Evolutionary conservation across 1,284 basidiomycete species (phyloP).

Genomic region (Pisolithus thermaeus): DNA sequence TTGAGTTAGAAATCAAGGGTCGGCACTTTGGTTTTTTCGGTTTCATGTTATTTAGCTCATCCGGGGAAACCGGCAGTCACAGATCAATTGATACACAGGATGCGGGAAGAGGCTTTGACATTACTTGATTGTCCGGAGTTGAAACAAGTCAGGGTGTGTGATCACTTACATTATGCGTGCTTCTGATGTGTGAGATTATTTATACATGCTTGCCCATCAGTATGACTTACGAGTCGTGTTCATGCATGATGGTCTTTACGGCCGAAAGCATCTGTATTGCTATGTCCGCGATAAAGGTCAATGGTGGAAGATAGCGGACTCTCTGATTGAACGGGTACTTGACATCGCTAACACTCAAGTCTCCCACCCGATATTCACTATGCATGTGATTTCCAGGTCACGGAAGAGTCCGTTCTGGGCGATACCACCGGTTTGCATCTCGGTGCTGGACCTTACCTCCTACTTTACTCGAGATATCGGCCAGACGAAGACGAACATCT

Average conservation of each 20-base stretch:
- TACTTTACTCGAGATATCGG: slow-evolving; percentile 59
- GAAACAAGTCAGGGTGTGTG: slow-evolving; percentile 49
- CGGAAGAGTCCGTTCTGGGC: slow-evolving; percentile 59
- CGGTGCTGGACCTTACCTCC: slow-evolving; percentile 65
- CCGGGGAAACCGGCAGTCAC: slow-evolving; percentile 36
- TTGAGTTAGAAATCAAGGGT: slow-evolving; percentile 55
- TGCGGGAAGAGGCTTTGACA: slow-evolving; percentile 38
- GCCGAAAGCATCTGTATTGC: slow-evolving; percentile 67
- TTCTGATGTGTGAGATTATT: not conserved
- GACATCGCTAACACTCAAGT: not conserved
- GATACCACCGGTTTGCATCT: slow-evolving; percentile 67
- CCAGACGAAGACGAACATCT: slow-evolving; percentile 26
- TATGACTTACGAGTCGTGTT: slow-evolving; percentile 74
- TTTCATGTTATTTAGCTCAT: not conserved
- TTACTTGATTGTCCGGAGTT: slow-evolving; percentile 59
- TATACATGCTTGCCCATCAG: slow-evolving; percentile 30
- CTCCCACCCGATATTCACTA: not conserved
- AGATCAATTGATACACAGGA: slow-evolving; percentile 39
- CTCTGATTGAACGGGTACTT: slow-evolving; percentile 55
- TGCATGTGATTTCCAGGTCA: slow-evolving; percentile 40
- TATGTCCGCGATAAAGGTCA: slow-evolving; percentile 58
- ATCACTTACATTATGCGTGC: not conserved
- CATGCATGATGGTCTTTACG: slow-evolving; percentile 67
- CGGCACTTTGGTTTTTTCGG: slow-evolving; percentile 8
- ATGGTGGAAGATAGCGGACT: slow-evolving; percentile 80